Base-by-base conservation (phyloP, 768 basidiomycete genomes). In the Tricholoma hemisulphureum region DNA sequence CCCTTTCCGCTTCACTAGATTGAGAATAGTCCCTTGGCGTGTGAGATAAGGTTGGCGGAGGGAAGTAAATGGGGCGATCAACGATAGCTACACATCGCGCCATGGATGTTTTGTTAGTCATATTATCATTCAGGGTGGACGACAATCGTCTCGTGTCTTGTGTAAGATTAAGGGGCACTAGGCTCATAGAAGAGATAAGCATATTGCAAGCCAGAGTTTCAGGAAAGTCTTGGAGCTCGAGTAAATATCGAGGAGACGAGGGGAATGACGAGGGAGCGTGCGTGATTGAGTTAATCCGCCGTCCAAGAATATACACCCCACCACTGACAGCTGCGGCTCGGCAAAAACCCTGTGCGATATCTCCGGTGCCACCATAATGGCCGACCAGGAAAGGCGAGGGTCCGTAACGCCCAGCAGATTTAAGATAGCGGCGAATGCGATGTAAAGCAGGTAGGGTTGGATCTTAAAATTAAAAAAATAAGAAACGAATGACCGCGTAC, bases 301-400 rank as follows among this genome's bases (percentile, higher is more conserved):
- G 78, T 23, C 86, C 87, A 3, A 93, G 79, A 58, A 93, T 85
- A 66, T 92, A 93, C 10, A 86, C 84, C 0, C 77, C 83, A 16
- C 90, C 88, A 49, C 77, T 78, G 29, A 98, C 95, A 2, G 96
- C 96, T 13, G 93, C 80, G 20, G 89, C 84, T 14, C 95, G 91
- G 67, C 85, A 88, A 65, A 91, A 98, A 2, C 95, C 95, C 71
- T 98, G 96, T 0, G 90, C 83, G 10, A 98, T 85, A 66, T 98
- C 96, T 4, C 96, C 96, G 0, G 88, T 79, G 18, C 94, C 92
- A 16, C 96, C 96, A 68, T 97, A 98, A 63, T 97, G 93, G 0
- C 93, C 93, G n/a, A 98, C 79, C 14, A 98, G 82, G 74, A 94
- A 98, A 1, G 95, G 86, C 72, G 81, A 70, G 3, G 80, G 67